phyloP scores from a whole-genome alignment of 352 stramenopile species.

The Phytophthora tubulina region DNA sequence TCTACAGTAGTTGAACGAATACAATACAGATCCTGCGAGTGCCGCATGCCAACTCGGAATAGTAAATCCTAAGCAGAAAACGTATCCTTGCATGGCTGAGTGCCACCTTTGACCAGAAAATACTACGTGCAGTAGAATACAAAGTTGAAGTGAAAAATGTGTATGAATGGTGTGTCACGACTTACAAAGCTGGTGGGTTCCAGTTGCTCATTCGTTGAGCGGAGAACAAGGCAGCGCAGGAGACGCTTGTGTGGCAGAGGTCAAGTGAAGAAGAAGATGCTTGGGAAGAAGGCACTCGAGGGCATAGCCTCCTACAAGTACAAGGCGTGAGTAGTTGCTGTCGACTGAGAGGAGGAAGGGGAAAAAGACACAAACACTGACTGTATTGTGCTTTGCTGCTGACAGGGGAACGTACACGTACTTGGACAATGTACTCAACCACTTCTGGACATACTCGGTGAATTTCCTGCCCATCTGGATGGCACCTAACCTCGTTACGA shows the following conservation, averaged over 20 bases:
- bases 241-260: slow-evolving; percentile 17
- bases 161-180: slow-evolving; percentile 4
- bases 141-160: slow-evolving; percentile 2
- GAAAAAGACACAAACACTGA: neutral
- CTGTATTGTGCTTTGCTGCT: slow-evolving; percentile 15
- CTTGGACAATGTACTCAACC: slow-evolving; percentile 89
- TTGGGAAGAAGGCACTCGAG: slow-evolving; percentile 80
- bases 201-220: slow-evolving; percentile 26
- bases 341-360: neutral
- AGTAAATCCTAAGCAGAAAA: neutral
- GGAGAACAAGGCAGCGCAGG: slow-evolving; percentile 12
- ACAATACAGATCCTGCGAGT: too few relatives aligned
- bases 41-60: neutral
- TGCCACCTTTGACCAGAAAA: neutral
- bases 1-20: too few relatives aligned
- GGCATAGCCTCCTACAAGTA: slow-evolving; percentile 91
- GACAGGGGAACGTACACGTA: slow-evolving; percentile 86
- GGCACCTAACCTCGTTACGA: slow-evolving; percentile 93
- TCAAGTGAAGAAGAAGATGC: slow-evolving; percentile 46
- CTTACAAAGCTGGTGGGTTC: neutral
- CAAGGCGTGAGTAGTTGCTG: slow-evolving; percentile 72
- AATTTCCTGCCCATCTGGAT: slow-evolving; percentile 89
- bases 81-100: neutral
- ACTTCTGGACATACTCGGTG: slow-evolving; percentile 90
- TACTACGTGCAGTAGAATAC: neutral